phyloP scores from a whole-genome alignment of 202 grass and related monocot species.

The Setaria italica region DNA sequence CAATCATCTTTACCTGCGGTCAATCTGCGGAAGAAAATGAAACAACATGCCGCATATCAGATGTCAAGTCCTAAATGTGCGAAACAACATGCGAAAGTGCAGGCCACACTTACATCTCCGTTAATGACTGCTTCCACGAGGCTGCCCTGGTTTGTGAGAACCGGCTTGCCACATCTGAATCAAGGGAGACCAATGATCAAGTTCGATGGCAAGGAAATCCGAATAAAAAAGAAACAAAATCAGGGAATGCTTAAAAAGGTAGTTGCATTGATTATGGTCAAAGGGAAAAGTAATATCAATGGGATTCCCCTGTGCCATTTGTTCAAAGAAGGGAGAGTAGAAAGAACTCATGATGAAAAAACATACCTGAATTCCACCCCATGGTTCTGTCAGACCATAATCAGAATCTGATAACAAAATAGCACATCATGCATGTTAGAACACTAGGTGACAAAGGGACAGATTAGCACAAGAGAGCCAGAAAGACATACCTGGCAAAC shows the following conservation, averaged over 20 bases:
- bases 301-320: background rate
- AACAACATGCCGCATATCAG: background rate
- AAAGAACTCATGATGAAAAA: background rate
- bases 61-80: background rate
- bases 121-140: conserved; percentile 40
- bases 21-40: background rate
- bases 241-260: background rate
- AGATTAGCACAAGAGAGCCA: background rate
- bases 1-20: background rate
- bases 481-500: conserved; percentile 35
- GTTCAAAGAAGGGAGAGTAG: background rate
- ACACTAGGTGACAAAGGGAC: background rate
- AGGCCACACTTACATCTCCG: conserved; percentile 47
- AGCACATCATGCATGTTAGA: conserved; percentile 1
- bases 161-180: conserved; percentile 51
- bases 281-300: background rate
- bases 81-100: background rate
- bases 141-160: conserved; percentile 16
- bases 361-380: conserved; percentile 36
- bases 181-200: conserved; percentile 1
- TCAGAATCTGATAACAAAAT: conserved; percentile 26
- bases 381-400: conserved; percentile 31
- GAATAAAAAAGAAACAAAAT: background rate
- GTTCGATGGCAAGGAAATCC: background rate
- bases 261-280: background rate